Evolutionary conservation across 164 flowering plant species (phyloP), one percentile per base, ranked within the genome.

Genomic region (Echeveria elegans): DNA sequence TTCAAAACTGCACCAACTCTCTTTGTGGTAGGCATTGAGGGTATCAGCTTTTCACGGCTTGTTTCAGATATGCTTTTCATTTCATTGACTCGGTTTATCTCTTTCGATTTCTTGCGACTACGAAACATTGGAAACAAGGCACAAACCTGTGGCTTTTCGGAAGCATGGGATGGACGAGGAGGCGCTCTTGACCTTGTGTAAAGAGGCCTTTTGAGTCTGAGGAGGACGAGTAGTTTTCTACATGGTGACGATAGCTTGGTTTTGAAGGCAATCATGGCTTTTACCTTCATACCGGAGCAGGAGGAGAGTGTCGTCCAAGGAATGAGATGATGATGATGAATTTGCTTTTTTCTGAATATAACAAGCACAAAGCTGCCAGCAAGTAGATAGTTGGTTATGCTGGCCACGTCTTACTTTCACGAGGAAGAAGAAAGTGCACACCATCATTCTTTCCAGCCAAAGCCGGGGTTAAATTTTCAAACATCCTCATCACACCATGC

Each of bases 11-110:
- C 36, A 5, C 11, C 29, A 53, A 23, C 30, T 4, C 60, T 64
- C n/a, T 12, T 69, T 71, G 65, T 81, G 6, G 73, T 64, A 41
- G 97, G 92, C 0, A 87, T 83, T 6, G 90, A 84, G 58, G 72
- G 81, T 28, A 81, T 83, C 69, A 43, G 67, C n/a, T 32, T 65
- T 0, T 68, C 73, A 14, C 62, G 52, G 37, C 64, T 83, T 8
- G 69, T 68, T 2, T 77, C 84, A 0, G 83, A 74, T 56, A 77
- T 40, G 41, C 84, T 86, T 77, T 53, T 67, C 5, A 81, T 72
- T 72, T 77, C 82, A 41, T 62, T 67, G 5, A 77, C 69, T 62
- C 68, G 68, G 29, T 79, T 83, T 73, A 72, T 71, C 41, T 76
- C 77, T 65, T 74, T 77, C 0, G 66, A 23, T 41, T 23, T 30